A percentile compares a stretch with the other conserved stretches of the same genome.
phyloP scores from a whole-genome alignment of 1,284 basidiomycete genomes.

The Heterobasidion parviporum region DNA sequence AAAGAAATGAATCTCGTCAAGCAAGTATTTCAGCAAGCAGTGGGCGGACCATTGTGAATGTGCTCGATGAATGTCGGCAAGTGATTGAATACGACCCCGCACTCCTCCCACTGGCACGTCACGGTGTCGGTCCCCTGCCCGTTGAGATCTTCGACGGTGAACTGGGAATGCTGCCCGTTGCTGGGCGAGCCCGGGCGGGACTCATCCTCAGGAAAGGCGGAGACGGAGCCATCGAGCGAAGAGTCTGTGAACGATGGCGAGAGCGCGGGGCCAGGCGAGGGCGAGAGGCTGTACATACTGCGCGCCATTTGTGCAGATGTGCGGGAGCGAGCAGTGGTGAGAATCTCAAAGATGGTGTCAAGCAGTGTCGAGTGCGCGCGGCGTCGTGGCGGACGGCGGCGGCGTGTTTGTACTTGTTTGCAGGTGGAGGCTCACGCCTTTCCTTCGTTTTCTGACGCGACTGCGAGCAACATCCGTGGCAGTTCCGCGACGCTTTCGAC shows the following conservation, averaged over 20 bases:
- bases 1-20: slow-evolving; percentile 1
- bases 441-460: too few species aligned
- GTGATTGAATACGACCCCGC: slow-evolving; percentile 61
- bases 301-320: slow-evolving; percentile 18
- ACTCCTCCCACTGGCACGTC: slow-evolving; percentile 75
- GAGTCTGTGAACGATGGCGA: slow-evolving; percentile 6
- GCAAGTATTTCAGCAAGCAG: slow-evolving; percentile 1
- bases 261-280: slow-evolving; percentile 19
- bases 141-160: slow-evolving; percentile 17
- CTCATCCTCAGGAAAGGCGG: slow-evolving; percentile 1
- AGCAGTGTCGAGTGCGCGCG: background rate
- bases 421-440: background rate
- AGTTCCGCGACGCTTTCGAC: too few species aligned
- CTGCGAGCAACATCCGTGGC: too few species aligned
- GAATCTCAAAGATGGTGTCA: background rate
- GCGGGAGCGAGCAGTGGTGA: background rate
- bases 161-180: slow-evolving; percentile 9
- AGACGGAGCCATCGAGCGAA: slow-evolving; percentile 19
- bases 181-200: slow-evolving; percentile 3
- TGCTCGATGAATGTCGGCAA: slow-evolving; percentile 70
- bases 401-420: background rate
- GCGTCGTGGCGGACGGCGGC: slow-evolving; percentile 3
- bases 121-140: slow-evolving; percentile 33
- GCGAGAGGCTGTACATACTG: slow-evolving; percentile 24
- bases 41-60: slow-evolving; percentile 60